phyloP scores from a whole-genome alignment of 78 protist species.

The Reticulomyxa filosa region DNA sequence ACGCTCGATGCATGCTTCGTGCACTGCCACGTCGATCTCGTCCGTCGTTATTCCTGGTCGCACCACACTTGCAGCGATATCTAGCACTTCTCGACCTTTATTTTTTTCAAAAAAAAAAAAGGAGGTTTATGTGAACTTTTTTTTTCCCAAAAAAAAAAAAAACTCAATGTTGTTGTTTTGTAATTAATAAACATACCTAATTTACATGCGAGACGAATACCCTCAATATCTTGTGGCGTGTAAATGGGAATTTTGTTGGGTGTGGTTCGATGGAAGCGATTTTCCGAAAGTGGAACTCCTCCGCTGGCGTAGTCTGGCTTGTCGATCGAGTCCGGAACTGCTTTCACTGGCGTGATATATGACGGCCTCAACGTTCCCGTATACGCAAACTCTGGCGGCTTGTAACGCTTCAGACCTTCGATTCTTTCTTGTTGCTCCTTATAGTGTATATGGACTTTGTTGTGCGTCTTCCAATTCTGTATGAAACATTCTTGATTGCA shows the following conservation, averaged over 20 bases:
- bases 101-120: too few species aligned
- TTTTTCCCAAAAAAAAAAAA: too few species aligned
- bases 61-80: conserved; percentile 10
- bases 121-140: too few species aligned
- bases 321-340: background rate
- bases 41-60: conserved; percentile 15
- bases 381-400: background rate
- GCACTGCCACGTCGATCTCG: conserved; percentile 3
- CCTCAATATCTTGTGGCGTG: background rate
- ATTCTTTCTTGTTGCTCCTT: background rate
- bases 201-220: background rate
- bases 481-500: background rate
- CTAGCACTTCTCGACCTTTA: background rate
- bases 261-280: too few species aligned
- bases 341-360: conserved; percentile 1
- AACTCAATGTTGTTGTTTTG: too few species aligned
- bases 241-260: background rate
- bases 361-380: conserved; percentile 1
- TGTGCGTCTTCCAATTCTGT: background rate
- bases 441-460: background rate
- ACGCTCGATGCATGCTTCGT: conserved; percentile 41
- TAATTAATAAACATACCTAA: too few species aligned
- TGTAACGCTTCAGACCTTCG: background rate
- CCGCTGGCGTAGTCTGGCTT: background rate
- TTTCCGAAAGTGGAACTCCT: too few species aligned